These are phyloP conservation scores for Paracoccidioides lutzii DNA, from an alignment of 2,329 filamentous ascomycete genomes.

Conservation along the genomic window DNA sequence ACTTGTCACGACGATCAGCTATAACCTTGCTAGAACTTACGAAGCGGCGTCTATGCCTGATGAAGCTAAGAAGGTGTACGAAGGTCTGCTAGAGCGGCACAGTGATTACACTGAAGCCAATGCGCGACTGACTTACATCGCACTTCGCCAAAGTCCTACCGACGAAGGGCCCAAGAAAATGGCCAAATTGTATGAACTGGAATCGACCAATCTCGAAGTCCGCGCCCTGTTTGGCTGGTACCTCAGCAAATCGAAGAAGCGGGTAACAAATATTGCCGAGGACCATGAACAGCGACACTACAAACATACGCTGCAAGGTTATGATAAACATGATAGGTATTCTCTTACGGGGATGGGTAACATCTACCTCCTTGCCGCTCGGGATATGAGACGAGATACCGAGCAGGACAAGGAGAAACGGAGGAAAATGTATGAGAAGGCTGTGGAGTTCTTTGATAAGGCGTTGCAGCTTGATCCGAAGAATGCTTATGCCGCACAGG, in stretches of 20 bases:
- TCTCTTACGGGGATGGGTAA: constrained; percentile 96
- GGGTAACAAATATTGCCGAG: constrained; percentile 65
- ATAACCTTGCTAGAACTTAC: constrained; percentile 87
- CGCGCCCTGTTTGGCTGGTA: constrained; percentile 93
- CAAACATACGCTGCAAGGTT: constrained; percentile 86
- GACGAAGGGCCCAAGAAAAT: constrained; percentile 81
- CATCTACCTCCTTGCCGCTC: constrained; percentile 70
- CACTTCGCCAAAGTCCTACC: constrained; percentile 63
- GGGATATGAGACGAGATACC: constrained; percentile 86
- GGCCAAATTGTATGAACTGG: constrained; percentile 70
- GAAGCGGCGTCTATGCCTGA: constrained; percentile 71
- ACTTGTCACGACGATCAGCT: constrained; percentile 88
- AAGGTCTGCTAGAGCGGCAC: constrained; percentile 72
- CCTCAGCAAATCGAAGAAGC: constrained; percentile 76
- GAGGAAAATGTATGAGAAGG: constrained; percentile 72
- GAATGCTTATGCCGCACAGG: constrained; percentile 93
- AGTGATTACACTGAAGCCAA: constrained; percentile 85
- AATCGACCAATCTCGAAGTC: constrained; percentile 77
- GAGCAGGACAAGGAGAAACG: constrained; percentile 87
- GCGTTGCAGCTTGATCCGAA: constrained; percentile 85
- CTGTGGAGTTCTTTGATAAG: constrained; percentile 98
- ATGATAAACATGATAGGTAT: constrained; percentile 97
- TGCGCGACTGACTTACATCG: constrained; percentile 79
- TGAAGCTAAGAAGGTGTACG: constrained; percentile 78
- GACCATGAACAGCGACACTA: constrained; percentile 88